These are phyloP conservation scores for Monosporascus sp. DNA, from an alignment of 2,329 filamentous ascomycete species.

Conservation along the genomic window DNA sequence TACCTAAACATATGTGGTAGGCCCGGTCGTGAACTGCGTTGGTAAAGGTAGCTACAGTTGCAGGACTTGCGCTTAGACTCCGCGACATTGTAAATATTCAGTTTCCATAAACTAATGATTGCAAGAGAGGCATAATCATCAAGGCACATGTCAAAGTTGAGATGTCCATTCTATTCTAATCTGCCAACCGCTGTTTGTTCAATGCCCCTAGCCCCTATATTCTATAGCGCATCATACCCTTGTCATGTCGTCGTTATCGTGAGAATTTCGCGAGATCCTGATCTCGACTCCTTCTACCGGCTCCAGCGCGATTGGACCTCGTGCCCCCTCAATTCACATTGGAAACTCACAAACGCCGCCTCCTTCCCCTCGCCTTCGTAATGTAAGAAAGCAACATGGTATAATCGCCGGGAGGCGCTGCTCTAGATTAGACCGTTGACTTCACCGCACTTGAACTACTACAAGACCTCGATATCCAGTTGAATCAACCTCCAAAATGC, in stretches of 20 bases:
- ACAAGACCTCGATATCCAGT: not conserved
- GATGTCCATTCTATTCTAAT: not conserved
- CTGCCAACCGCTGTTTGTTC: not conserved
- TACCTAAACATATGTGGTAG: no score
- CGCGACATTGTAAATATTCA: no score
- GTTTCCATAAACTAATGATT: not conserved
- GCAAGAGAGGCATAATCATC: not conserved
- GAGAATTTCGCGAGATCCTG: not conserved
- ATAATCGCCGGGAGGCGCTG: not conserved
- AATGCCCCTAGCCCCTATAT: not conserved
- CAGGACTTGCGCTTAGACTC: no score
- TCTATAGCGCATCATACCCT: not conserved
- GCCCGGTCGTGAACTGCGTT: no score
- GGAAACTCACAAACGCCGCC: not conserved
- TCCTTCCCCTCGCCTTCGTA: not conserved
- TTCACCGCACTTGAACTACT: not conserved
- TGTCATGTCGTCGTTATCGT: not conserved
- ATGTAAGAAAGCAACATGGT: not conserved
- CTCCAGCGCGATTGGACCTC: not conserved
- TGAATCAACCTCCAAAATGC: constrained; percentile 9
- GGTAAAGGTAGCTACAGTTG: no score
- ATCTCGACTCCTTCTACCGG: not conserved
- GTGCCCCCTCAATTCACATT: no score
- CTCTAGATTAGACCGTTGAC: no score
- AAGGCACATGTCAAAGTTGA: not conserved